Conservation (phyloP, 2,329 filamentous ascomycete species). For the Boeremia lycopersici region DNA sequence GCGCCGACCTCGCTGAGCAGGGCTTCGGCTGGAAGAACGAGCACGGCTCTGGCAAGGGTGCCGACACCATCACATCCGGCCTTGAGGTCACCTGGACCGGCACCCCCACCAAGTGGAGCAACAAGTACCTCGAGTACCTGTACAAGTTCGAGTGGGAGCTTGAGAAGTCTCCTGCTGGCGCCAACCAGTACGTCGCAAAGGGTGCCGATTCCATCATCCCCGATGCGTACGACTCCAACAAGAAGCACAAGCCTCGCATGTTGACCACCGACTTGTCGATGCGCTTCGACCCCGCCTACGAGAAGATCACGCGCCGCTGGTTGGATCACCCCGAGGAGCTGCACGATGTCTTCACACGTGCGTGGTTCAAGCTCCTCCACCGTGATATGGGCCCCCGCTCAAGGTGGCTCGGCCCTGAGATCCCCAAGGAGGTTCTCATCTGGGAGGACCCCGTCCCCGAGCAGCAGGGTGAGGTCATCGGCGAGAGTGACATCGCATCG, state of each 20-base stretch:
- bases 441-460: constrained; percentile 78
- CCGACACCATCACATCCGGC: constrained; percentile 75
- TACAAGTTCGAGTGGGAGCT: constrained; percentile 81
- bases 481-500: constrained; percentile 65
- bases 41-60: constrained; percentile 69
- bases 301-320: constrained; percentile 76
- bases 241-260: constrained; percentile 79
- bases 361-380: constrained; percentile 85
- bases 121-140: constrained; percentile 75
- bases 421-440: constrained; percentile 69
- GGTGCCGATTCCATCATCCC: constrained; percentile 70
- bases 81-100: constrained; percentile 81
- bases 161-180: constrained; percentile 75
- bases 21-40: constrained; percentile 76
- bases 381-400: constrained; percentile 76
- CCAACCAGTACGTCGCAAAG: constrained; percentile 79
- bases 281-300: constrained; percentile 72
- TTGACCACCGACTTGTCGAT: constrained; percentile 76
- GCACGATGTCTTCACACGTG: constrained; percentile 70
- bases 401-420: constrained; percentile 76
- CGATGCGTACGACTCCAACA: constrained; percentile 70
- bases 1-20: constrained; percentile 67
- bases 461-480: constrained; percentile 62
- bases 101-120: constrained; percentile 77
- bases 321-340: constrained; percentile 72